Percentiles rank a stretch among this genome's conserved stretches.
Evolutionary conservation across 1,284 basidiomycete species (phyloP).

Genomic region (Malassezia restricta): DNA sequence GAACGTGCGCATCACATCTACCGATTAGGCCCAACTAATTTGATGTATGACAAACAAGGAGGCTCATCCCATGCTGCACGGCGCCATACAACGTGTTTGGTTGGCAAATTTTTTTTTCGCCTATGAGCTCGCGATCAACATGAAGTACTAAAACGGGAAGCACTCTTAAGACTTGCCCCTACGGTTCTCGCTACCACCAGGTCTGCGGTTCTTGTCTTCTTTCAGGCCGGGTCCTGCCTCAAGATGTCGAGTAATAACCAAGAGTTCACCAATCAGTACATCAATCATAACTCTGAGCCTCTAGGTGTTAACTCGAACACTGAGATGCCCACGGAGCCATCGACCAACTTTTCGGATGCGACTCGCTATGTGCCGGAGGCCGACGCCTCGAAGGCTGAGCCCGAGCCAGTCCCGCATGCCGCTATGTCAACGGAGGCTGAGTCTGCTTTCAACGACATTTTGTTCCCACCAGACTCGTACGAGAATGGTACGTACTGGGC

Average conservation of each 20-base stretch:
- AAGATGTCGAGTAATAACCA: constrained; percentile 9
- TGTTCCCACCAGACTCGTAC: constrained; percentile 40
- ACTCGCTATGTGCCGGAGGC: constrained; percentile 6
- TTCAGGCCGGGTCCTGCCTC: background rate
- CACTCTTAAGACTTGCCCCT: too few species aligned
- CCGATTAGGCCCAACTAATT: background rate
- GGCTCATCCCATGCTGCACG: background rate
- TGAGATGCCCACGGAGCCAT: background rate
- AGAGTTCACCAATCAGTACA: constrained; percentile 10
- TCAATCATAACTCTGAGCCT: constrained; percentile 11
- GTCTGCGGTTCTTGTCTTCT: too few species aligned
- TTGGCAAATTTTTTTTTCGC: background rate
- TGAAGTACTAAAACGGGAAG: background rate
- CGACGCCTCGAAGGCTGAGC: background rate
- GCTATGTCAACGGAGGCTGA: constrained; percentile 10
- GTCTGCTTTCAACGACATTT: constrained; percentile 28
- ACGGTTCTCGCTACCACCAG: too few species aligned
- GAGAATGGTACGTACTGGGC: constrained; percentile 45
- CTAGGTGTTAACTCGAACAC: constrained; percentile 1
- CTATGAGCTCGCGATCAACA: background rate
- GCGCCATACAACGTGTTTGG: background rate
- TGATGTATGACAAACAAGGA: background rate
- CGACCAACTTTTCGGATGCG: constrained; percentile 4
- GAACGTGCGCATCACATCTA: background rate
- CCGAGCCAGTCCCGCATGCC: background rate